Evolutionary conservation across 805 yeast species (phyloP), one percentile per base, ranked within the genome.

Genomic region (Saccharomycopsis amapae): DNA sequence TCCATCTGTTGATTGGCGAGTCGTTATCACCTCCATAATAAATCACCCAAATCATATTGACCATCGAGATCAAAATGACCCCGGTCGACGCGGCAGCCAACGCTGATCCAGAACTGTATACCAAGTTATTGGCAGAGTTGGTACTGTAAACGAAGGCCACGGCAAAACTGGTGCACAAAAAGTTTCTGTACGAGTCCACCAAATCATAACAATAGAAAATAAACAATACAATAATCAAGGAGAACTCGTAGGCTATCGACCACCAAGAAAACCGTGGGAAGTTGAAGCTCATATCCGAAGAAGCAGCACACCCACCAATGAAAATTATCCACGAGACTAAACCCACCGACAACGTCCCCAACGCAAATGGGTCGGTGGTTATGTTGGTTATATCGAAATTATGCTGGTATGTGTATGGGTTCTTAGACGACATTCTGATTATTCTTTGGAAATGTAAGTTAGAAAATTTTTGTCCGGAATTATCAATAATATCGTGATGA

Each of bases 201-300:
- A 78, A 64, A 62, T 83, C 81, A 56, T 65, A 66, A 61, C 78
- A 72, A 63, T 75, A 86, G 52, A 78, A 67, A 46, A 69, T 55
- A 35, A 72, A 71, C 49, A 75, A 70, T 18, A 69, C 60, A 4
- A 77, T 55, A 18, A 84, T 71, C 35, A 86, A 54, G 25, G 85
- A 51, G 18, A 88, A 67, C 63, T 90, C 80, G 59, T 78, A 93
- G 2, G 84, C 89, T 4, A 93, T 62, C 1, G 95, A 95, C 98
- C 98, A 93, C 98, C 98, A 90, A 3, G 93, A 77, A 63, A 90
- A 84, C 53, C 78, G 76, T 1, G 97, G 96, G 59, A 82, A 86
- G 4, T 63, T 53, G 44, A 45, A 44, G 4, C 32, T 33, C 3
- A 43, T 38, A 5, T 36, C 17, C 22, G 55, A 47, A 17, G 62